Base-by-base conservation (phyloP, 768 basidiomycete genomes). In the Termitomyces eurrhizus region DNA sequence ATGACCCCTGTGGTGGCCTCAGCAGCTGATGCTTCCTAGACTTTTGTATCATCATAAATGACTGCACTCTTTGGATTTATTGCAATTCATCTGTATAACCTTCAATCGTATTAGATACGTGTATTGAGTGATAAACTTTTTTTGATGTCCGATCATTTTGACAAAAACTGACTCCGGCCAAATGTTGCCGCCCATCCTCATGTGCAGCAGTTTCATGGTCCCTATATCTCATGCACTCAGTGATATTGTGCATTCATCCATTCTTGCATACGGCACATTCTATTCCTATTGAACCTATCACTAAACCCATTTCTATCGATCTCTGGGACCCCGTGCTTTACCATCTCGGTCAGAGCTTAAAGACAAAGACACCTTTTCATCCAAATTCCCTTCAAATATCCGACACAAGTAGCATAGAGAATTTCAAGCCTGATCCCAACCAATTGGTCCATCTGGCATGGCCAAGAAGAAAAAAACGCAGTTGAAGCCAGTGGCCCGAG, bases 401-500 rank as follows among this genome's bases (percentile, higher is more conserved):
- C n/a, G 29, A 50, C 50, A 41, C 37, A 52, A 46, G 60, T 29
- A 58, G 52, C 54, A 36, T 61, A 65, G 45, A 54, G 32, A 60
- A 42, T 21, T 50, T 49, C 16, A 56, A 58, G 14, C 36, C 55
- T 26, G 26, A 49, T 21, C 24, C 59, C 36, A 46, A 36, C 32
- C 33, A 46, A 55, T 64, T 67, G 67, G 68, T 65, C 64, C 65
- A 65, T 64, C 62, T 50, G 66, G 62, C 58, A 91, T 91, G 90
- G 78, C 86, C 61, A 93, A 92, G 79, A 92, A 91, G 78, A 93
- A 88, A 81, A 93, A 91, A 76, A 84, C 86, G 7, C 87, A 91
- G 70, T 70, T 89, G 66, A 92, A 90, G 73, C 84, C 88, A 24
- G 78, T 89, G 45, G 82, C 73, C 45, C 85, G 93, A 58, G 90